Base-by-base conservation (phyloP, 352 stramenopile genomes). In the Phytophthora pini region DNA sequence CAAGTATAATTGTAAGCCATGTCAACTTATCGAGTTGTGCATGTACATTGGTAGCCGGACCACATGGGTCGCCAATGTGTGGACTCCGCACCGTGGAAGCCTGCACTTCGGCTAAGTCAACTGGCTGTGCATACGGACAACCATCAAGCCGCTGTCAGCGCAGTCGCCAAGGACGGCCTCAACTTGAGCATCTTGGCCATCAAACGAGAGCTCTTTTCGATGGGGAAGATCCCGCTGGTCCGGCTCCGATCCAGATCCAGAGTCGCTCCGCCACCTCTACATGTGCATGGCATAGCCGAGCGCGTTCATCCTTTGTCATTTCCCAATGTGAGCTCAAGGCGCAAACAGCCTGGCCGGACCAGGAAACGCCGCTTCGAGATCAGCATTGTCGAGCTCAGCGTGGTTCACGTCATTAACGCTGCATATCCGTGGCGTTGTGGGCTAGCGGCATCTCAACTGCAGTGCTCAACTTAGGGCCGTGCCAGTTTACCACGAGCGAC, bases 161-260 rank as follows among this genome's bases (percentile, higher is more conserved):
- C 59, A 67, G 50, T 54, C 49, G 22, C 49, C 41, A 24, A 17
- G 41, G 22, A 47, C 43, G 17, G 43, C 31, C 45, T 54, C 40
- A 53, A 61, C 40, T 41, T 12, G 7, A 41, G 43, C 53, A 48
- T 39, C 48, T 34, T 41, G 17, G 45, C 40, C 40, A 61, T 48
- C 60, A 44, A 62, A 6, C 24, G 43, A 10, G 29, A 49, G 29
- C 22, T 69, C 61, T 32, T 65, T 60, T 70, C 47, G 55, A 60
- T 70, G 62, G 54, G 62, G 55, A 65, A 52, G 46, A 63, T 53
- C 31, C 46, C 45, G 31, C 57, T 65, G 59, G 43, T 65, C 58
- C 51, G 49, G 13, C 8, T 27, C 7, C 38, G 15, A 43, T 43
- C 38, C 38, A 43, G 38, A 43, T 36, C 31, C 38, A 43, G 13